Conservation (phyloP, 148 eudicot genomes). For the Silene latifolia region DNA sequence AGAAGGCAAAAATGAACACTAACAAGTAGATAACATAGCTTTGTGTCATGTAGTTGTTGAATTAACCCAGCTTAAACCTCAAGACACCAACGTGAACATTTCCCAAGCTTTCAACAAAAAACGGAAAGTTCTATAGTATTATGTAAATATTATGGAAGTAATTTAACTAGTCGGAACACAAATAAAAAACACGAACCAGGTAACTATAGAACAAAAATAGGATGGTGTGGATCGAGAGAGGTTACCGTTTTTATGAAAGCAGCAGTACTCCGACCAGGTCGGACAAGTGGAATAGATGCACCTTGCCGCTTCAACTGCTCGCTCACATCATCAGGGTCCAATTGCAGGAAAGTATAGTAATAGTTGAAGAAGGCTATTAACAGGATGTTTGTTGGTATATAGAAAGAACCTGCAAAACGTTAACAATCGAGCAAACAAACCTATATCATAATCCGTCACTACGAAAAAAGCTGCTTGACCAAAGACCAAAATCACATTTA, state of each 20-base stretch:
- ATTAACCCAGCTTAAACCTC: too few species aligned
- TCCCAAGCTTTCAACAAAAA: not conserved
- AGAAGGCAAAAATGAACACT: not conserved
- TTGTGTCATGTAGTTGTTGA: not conserved
- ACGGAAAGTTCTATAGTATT: too few species aligned
- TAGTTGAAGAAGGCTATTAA: constrained; percentile 95
- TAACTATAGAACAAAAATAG: not conserved
- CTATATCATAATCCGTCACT: not conserved
- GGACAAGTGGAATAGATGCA: constrained; percentile 94
- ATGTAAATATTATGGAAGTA: not conserved
- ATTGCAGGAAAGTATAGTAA: constrained; percentile 91
- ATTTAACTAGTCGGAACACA: not conserved
- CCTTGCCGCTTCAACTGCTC: constrained; percentile 98
- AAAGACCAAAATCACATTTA: not conserved
- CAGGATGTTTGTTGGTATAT: constrained; percentile 79
- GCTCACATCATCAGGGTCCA: constrained; percentile 97
- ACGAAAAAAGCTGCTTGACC: not conserved
- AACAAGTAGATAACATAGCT: not conserved
- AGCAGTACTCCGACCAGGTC: constrained; percentile 96
- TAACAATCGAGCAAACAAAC: not conserved
- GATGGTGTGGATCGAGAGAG: not conserved
- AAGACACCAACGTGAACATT: not conserved
- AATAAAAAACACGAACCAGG: not conserved
- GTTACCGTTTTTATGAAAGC: constrained; percentile 78
- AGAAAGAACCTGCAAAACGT: constrained; percentile 59